Evolutionary conservation across 148 eudicot species (phyloP).

Genomic region (Rhododendron ferrugineum): DNA sequence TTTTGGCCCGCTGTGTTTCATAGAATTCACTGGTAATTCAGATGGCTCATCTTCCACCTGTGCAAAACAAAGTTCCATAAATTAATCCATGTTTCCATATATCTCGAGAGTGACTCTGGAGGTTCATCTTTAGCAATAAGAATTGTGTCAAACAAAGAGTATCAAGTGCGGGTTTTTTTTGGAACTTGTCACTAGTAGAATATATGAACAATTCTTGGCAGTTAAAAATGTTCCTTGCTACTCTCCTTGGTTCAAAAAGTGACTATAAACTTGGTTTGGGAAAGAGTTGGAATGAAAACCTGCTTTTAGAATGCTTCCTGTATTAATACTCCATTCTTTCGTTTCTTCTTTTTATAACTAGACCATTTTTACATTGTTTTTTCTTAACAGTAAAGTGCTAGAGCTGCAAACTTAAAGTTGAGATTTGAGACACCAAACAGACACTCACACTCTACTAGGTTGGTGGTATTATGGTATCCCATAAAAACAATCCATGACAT

Average conservation of each 20-base stretch:
- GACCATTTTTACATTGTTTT: not conserved
- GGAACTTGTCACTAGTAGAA: not conserved
- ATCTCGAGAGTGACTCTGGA: not conserved
- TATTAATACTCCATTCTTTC: not conserved
- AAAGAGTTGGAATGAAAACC: not conserved
- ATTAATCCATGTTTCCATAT: constrained; percentile 8
- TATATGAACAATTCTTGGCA: not conserved
- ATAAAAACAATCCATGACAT: not conserved
- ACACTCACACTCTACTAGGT: not conserved
- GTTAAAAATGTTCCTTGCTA: not conserved
- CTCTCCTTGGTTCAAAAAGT: not conserved
- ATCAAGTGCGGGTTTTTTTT: not conserved
- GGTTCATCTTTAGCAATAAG: constrained; percentile 16
- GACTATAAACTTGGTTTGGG: not conserved
- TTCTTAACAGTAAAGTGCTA: not conserved
- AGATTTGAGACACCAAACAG: not conserved
- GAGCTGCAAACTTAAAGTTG: not conserved
- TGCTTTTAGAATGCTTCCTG: not conserved
- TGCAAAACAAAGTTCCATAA: constrained; percentile 9
- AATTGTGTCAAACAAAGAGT: not conserved
- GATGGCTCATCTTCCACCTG: constrained; percentile 55
- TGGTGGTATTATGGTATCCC: not conserved
- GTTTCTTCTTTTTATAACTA: not conserved
- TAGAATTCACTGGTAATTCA: constrained; percentile 37
- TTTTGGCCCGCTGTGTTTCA: constrained; percentile 16